Evolutionary conservation across 306 rosid species (phyloP).

Genomic region (Pyrus betulifolia): DNA sequence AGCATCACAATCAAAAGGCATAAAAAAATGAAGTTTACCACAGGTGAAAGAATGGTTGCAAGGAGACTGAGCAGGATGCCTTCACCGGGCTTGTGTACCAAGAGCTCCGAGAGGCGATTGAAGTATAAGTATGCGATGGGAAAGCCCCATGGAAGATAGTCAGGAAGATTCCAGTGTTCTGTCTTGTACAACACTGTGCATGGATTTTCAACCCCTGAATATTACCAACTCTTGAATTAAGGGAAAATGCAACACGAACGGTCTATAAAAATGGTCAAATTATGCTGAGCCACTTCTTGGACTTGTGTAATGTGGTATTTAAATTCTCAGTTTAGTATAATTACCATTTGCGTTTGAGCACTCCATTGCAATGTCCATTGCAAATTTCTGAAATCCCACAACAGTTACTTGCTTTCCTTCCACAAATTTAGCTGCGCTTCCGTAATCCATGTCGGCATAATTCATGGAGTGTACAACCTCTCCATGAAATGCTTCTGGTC

Average conservation of each 20-base stretch:
- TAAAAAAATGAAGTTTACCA: constrained; percentile 25
- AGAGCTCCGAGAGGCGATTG: constrained; percentile 52
- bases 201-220: constrained; percentile 41
- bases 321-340: neutral
- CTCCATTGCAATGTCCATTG: constrained; percentile 69
- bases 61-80: constrained; percentile 36
- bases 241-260: neutral
- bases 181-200: constrained; percentile 56
- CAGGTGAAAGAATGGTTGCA: constrained; percentile 48
- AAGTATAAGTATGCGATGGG: constrained; percentile 40
- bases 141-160: constrained; percentile 61
- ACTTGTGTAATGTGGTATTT: neutral
- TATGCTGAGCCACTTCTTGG: neutral
- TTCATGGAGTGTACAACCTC: constrained; percentile 48
- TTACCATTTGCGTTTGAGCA: constrained; percentile 47
- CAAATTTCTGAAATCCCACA: constrained; percentile 61
- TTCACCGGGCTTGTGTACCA: constrained; percentile 66
- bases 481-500: constrained; percentile 48
- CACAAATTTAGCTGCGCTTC: constrained; percentile 26
- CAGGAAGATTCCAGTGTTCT: constrained; percentile 52
- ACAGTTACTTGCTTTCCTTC: constrained; percentile 45
- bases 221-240: neutral
- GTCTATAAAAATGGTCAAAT: neutral
- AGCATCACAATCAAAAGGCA: no score
- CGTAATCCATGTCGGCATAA: constrained; percentile 40